A percentile compares a stretch with the other conserved stretches of the same genome.
Evolutionary conservation across 2,329 filamentous ascomycete species (phyloP).

Genomic region (Hyphodiscus sp.): DNA sequence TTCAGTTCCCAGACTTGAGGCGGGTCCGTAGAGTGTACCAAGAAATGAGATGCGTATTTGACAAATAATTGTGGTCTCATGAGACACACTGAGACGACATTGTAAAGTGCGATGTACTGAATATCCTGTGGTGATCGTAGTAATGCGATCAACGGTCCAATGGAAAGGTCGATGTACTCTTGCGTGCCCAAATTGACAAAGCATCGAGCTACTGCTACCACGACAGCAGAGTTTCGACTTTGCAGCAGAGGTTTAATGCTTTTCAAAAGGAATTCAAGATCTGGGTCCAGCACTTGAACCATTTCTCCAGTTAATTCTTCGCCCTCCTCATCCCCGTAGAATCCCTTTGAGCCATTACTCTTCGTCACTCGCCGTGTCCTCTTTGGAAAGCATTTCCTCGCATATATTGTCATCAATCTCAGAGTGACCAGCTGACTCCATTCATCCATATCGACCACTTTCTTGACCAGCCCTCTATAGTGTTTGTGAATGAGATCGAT

Average conservation of each 20-base stretch:
- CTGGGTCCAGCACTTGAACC: constrained; percentile 62
- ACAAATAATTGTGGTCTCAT: constrained; percentile 73
- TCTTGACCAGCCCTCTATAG: constrained; percentile 77
- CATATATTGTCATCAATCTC: constrained; percentile 75
- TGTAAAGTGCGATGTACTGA: constrained; percentile 83
- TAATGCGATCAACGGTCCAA: constrained; percentile 81
- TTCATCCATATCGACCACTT: constrained; percentile 98
- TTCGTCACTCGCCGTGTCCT: constrained; percentile 53
- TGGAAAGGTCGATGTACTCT: constrained; percentile 65
- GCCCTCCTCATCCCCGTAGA: constrained; percentile 67
- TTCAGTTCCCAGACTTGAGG: constrained; percentile 85
- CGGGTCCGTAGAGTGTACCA: constrained; percentile 73
- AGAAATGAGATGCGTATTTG: constrained; percentile 81
- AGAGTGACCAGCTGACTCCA: constrained; percentile 89
- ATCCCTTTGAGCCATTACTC: constrained; percentile 54
- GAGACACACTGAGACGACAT: constrained; percentile 89
- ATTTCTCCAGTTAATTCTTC: constrained; percentile 41
- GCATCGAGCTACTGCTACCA: constrained; percentile 77
- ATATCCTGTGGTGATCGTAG: constrained; percentile 81
- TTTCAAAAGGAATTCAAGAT: constrained; percentile 75
- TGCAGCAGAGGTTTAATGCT: constrained; percentile 79
- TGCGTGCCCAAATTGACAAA: constrained; percentile 79
- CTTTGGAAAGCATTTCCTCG: constrained; percentile 78
- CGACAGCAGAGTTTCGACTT: constrained; percentile 87
- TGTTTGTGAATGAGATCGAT: constrained; percentile 87